Percentiles rank a stretch among this genome's conserved stretches.
Evolutionary conservation across 1,284 basidiomycete species (phyloP).

Genomic region (Albatrellus sp.): DNA sequence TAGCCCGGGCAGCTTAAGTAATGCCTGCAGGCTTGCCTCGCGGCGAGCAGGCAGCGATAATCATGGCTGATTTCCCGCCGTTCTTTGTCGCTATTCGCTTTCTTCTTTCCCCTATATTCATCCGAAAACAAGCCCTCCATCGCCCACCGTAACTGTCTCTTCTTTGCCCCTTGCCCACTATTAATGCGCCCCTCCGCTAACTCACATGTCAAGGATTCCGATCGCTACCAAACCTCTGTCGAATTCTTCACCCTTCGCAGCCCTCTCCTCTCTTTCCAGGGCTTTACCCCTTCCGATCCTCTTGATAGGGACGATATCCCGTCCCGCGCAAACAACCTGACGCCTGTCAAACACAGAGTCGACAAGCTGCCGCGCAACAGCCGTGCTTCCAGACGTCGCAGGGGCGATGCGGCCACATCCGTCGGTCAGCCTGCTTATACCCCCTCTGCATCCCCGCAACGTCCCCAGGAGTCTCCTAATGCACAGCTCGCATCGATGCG

Average conservation of each 20-base stretch:
- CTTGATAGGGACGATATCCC: constrained; percentile 7
- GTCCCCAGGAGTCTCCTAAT: constrained; percentile 14
- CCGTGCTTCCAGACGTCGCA: constrained; percentile 12
- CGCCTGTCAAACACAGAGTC: constrained; percentile 9
- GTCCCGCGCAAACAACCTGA: constrained; percentile 15
- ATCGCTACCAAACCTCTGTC: constrained; percentile 40
- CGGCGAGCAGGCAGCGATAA: no score
- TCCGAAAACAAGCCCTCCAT: constrained; percentile 3
- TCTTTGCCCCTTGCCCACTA: constrained; percentile 8
- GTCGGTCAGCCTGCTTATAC: constrained; percentile 10
- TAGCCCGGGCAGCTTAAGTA: no score
- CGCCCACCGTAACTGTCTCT: constrained; percentile 2
- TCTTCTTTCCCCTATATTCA: background rate
- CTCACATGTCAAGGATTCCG: constrained; percentile 38
- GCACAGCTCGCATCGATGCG: constrained; percentile 26
- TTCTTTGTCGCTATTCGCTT: background rate
- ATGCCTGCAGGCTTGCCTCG: no score
- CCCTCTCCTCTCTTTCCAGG: constrained; percentile 19
- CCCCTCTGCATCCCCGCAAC: constrained; percentile 20
- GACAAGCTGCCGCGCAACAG: constrained; percentile 13
- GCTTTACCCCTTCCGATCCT: constrained; percentile 9
- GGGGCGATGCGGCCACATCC: constrained; percentile 11
- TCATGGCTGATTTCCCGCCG: no score
- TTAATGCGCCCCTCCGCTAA: constrained; percentile 33
- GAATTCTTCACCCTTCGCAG: constrained; percentile 42